phyloP scores from a whole-genome alignment of 2,329 filamentous ascomycete species.

The Thielaviopsis punctulata region DNA sequence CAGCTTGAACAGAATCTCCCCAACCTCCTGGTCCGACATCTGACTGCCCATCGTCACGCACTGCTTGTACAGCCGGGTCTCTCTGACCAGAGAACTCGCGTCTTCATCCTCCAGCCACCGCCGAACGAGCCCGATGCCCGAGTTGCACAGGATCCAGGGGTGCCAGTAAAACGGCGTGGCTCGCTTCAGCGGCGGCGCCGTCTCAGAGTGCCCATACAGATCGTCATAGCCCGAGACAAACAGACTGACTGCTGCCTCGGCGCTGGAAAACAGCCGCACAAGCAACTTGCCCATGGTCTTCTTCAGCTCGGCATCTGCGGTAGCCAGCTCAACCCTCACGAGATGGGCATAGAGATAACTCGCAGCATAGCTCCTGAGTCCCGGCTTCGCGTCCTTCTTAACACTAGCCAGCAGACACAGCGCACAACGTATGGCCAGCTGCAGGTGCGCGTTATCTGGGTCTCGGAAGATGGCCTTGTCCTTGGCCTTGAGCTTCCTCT shows the following conservation, averaged over 20 bases:
- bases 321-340: background rate
- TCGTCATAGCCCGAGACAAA: background rate
- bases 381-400: background rate
- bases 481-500: slow-evolving; percentile 17
- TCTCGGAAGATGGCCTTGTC: slow-evolving; percentile 19
- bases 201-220: background rate
- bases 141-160: background rate
- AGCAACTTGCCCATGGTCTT: background rate
- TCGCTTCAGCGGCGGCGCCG: background rate
- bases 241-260: background rate
- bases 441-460: slow-evolving; percentile 18
- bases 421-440: slow-evolving; percentile 16
- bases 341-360: background rate
- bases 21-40: background rate
- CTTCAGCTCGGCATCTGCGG: background rate
- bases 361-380: background rate
- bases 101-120: background rate
- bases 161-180: slow-evolving; percentile 1
- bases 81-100: background rate
- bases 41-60: background rate
- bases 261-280: background rate
- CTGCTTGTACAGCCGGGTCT: background rate
- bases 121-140: background rate
- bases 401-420: background rate
- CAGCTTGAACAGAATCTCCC: slow-evolving; percentile 3